phyloP scores from a whole-genome alignment of 2,329 filamentous ascomycete species.

The Lecanicillium sp. region DNA sequence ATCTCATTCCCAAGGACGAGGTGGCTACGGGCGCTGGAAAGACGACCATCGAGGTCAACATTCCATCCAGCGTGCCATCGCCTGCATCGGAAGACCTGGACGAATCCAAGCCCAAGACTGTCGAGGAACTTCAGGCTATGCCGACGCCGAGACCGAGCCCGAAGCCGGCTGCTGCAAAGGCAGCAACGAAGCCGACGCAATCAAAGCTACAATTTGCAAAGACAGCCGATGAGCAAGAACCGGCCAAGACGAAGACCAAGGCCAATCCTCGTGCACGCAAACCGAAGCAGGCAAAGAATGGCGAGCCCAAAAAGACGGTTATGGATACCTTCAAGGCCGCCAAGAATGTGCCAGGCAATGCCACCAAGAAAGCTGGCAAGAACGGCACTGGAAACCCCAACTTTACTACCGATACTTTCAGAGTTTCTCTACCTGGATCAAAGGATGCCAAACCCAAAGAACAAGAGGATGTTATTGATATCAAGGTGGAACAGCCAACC shows the following conservation, averaged over 20 bases:
- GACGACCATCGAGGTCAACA: constrained; percentile 24
- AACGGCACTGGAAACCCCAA: not conserved
- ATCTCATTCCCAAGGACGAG: constrained; percentile 37
- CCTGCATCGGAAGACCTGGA: constrained; percentile 14
- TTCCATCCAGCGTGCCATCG: constrained; percentile 16
- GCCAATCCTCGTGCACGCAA: constrained; percentile 25
- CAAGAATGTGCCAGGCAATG: constrained; percentile 20
- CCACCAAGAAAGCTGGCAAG: not conserved
- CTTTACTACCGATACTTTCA: not conserved
- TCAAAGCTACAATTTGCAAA: constrained; percentile 38
- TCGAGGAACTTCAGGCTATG: constrained; percentile 40
- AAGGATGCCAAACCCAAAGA: too few relatives aligned
- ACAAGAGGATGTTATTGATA: not conserved
- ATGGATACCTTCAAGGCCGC: constrained; percentile 37
- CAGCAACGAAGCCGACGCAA: constrained; percentile 38
- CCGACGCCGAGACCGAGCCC: constrained; percentile 53
- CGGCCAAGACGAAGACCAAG: constrained; percentile 18
- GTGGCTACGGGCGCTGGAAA: constrained; percentile 19
- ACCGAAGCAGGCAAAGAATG: constrained; percentile 24
- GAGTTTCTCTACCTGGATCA: not conserved
- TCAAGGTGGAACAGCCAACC: constrained; percentile 17
- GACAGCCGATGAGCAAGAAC: constrained; percentile 8
- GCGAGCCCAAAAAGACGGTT: constrained; percentile 30
- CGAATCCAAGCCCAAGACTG: constrained; percentile 29
- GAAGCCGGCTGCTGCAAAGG: constrained; percentile 35